phyloP scores from a whole-genome alignment of 805 yeast genomes.

The Saccharomycopsis sp. region DNA sequence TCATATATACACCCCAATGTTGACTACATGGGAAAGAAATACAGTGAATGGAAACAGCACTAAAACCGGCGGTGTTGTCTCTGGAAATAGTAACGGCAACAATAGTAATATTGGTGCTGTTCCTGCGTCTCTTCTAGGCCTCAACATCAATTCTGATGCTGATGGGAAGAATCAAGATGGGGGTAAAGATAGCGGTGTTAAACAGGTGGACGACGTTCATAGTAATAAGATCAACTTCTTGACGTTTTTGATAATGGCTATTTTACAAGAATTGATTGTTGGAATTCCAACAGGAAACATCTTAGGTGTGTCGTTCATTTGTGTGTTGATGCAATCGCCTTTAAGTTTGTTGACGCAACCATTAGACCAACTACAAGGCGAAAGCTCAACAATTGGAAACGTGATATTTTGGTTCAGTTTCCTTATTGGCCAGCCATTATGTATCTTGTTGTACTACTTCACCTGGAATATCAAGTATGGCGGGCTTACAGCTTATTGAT shows the following conservation, averaged over 20 bases:
- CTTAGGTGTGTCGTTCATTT: conserved; percentile 39
- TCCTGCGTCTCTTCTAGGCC: neutral
- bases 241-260: conserved; percentile 38
- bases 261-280: conserved; percentile 40
- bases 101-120: neutral
- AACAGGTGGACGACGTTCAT: conserved; percentile 28
- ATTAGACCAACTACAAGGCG: conserved; percentile 32
- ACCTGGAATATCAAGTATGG: conserved; percentile 34
- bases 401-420: conserved; percentile 42
- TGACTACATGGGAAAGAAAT: conserved; percentile 19
- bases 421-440: conserved; percentile 40
- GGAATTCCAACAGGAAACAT: conserved; percentile 42
- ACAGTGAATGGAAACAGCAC: neutral
- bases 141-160: neutral
- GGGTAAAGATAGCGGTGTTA: conserved; percentile 3
- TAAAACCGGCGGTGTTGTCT: neutral
- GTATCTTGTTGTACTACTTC: conserved; percentile 37
- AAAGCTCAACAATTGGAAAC: conserved; percentile 37
- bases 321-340: conserved; percentile 39
- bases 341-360: conserved; percentile 36
- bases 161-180: neutral
- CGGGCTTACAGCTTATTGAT: conserved; percentile 8
- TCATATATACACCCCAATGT: conserved; percentile 36
- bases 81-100: neutral
- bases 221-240: conserved; percentile 27